Evolutionary conservation across 371 early-diverging fungal species (phyloP), one percentile per base, ranked within the genome.

Genomic region (Mortierella sp.): DNA sequence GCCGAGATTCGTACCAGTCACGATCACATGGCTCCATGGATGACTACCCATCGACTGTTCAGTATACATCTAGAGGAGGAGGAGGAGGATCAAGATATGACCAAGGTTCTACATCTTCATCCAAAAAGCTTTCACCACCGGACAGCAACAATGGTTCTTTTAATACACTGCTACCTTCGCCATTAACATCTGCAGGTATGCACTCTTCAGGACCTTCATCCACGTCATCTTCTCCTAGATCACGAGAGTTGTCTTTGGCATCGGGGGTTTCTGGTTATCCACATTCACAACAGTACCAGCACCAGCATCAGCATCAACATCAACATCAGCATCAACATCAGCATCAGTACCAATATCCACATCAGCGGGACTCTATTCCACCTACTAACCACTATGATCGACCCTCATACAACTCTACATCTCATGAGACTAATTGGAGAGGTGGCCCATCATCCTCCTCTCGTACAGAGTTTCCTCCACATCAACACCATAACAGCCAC

Each of bases 161-260:
- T n/a, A 31, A 42, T 53, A 13, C 53, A n/a, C 31, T 55, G 0
- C 29, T 61, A 45, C 61, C 72, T 1, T 66, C 73, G 17, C 49
- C 67, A 31, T 12, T 56, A 40, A 43, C 37, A 0, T 61, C 72
- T 19, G 61, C 32, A 13, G 65, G 54, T 7, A 13, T 60, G 6
- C 53, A 68, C 34, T 74, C 75, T 15, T 64, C 75, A 26, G 69
- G 68, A 45, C 65, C 68, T 19, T 74, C 75, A 15, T 68, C 75
- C n/a, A 32, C 64, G 17, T 40, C 60, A 5, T 74, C 75, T 8
- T 74, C 75, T 17, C 75, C 75, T 23, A 61, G 68, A 28, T 55
- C 65, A n/a, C 64, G 64, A n/a, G 73, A 67, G 19, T 15, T 29
- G 2, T 45, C 75, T 23, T 34, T 40, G 29, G 31, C 53, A 10